These are phyloP conservation scores for Orbilia javanica DNA, from an alignment of 2,329 filamentous ascomycete species.

Conservation along the genomic window DNA sequence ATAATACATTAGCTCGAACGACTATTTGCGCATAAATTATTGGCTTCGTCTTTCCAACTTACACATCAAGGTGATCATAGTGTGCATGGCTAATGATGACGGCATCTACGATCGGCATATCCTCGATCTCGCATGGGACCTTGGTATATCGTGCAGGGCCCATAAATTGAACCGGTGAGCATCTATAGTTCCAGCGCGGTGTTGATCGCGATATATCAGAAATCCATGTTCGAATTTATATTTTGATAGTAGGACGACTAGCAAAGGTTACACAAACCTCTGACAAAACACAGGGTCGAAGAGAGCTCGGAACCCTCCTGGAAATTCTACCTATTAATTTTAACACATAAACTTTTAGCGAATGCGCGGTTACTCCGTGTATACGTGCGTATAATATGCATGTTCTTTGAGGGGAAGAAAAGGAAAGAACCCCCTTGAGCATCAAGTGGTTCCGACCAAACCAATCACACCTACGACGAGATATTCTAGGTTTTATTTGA, in stretches of 20 bases:
- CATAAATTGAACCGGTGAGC: slow-evolving; percentile 78
- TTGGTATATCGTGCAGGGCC: slow-evolving; percentile 83
- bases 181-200: slow-evolving; percentile 68
- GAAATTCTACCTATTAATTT: slow-evolving; percentile 74
- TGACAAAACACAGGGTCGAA: slow-evolving; percentile 95
- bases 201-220: slow-evolving; percentile 38
- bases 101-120: slow-evolving; percentile 81
- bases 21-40: not conserved
- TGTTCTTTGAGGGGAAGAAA: no score
- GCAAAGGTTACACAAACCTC: slow-evolving; percentile 49
- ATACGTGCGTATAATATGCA: slow-evolving; percentile 4
- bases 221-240: slow-evolving; percentile 30
- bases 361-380: slow-evolving; percentile 20
- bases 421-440: not conserved
- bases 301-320: slow-evolving; percentile 84
- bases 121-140: slow-evolving; percentile 79
- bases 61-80: slow-evolving; percentile 89
- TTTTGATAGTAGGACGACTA: slow-evolving; percentile 27
- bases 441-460: slow-evolving; percentile 61
- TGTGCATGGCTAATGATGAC: slow-evolving; percentile 90
- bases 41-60: slow-evolving; percentile 62
- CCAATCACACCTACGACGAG: slow-evolving; percentile 66
- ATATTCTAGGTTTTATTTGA: slow-evolving; percentile 10
- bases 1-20: slow-evolving; percentile 71
- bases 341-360: slow-evolving; percentile 52